Percentiles rank a stretch among this genome's conserved stretches.
phyloP scores from a whole-genome alignment of 768 basidiomycete species.

The Panellus pusillus region DNA sequence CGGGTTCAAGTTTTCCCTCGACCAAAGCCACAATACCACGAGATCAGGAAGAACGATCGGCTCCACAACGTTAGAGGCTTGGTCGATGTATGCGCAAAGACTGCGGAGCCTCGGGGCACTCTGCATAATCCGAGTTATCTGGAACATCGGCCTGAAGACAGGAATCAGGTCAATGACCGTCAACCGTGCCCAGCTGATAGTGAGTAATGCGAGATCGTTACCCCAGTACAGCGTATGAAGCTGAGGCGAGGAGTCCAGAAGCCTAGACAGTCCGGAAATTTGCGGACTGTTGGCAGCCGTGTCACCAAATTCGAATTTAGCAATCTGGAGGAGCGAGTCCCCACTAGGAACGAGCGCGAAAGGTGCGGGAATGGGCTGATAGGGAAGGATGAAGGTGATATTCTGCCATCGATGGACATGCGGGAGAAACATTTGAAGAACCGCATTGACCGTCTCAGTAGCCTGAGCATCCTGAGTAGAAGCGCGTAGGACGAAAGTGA shows the following conservation, averaged over 20 bases:
- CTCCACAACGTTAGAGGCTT: background rate
- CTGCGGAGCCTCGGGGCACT: slow-evolving; percentile 16
- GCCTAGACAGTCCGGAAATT: slow-evolving; percentile 3
- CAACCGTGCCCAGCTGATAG: slow-evolving; percentile 5
- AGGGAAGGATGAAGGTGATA: slow-evolving; percentile 11
- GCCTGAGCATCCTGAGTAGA: background rate
- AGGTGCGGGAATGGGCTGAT: background rate
- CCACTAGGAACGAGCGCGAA: background rate
- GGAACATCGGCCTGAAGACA: slow-evolving; percentile 10
- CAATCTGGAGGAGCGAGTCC: slow-evolving; percentile 8
- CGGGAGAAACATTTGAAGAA: slow-evolving; percentile 7
- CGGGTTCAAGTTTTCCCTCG: slow-evolving; percentile 6
- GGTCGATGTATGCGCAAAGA: background rate
- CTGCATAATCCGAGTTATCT: slow-evolving; percentile 3
- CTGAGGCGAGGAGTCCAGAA: slow-evolving; percentile 5
- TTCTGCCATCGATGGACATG: slow-evolving; percentile 11
- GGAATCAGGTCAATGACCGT: slow-evolving; percentile 14
- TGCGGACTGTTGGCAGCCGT: background rate
- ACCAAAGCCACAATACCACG: slow-evolving; percentile 11
- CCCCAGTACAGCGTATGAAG: slow-evolving; percentile 13
- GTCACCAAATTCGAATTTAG: slow-evolving; percentile 8
- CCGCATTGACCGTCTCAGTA: background rate
- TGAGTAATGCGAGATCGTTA: slow-evolving; percentile 2
- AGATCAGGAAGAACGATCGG: slow-evolving; percentile 6
- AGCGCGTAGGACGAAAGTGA: slow-evolving; percentile 9